Conservation (phyloP, 306 rosid genomes). For the Castanea crenata region DNA sequence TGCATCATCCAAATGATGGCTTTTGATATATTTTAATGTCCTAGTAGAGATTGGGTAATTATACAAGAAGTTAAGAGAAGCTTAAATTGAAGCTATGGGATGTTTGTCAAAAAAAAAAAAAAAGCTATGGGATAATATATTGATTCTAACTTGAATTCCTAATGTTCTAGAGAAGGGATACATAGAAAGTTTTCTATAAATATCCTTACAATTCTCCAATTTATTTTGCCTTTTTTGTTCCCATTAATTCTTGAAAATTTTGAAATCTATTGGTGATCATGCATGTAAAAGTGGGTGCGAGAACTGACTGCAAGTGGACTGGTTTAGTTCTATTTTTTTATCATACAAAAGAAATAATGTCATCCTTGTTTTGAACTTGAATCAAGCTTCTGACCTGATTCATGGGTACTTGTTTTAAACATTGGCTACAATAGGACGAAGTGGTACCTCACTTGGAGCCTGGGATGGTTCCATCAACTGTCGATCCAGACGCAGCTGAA, state of each 20-base stretch:
- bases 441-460: conserved; percentile 99
- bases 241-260: background rate
- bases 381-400: conserved; percentile 4
- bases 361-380: background rate
- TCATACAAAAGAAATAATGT: background rate
- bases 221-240: background rate
- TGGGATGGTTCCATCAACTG: conserved; percentile 93
- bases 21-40: background rate
- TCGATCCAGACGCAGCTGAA: conserved; percentile 94
- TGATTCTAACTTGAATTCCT: background rate
- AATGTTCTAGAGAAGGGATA: background rate
- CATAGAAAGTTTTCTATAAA: background rate
- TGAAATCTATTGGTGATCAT: background rate
- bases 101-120: too few relatives aligned
- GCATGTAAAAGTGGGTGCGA: background rate
- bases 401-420: conserved; percentile 22
- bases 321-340: background rate
- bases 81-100: background rate
- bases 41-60: background rate
- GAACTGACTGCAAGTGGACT: background rate
- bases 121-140: background rate
- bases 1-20: too few relatives aligned
- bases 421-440: conserved; percentile 67
- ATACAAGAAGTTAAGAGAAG: background rate
- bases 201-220: background rate